Evolutionary conservation across 495 filamentous ascomycete species (phyloP).

Genomic region (Xylaria palmicola): DNA sequence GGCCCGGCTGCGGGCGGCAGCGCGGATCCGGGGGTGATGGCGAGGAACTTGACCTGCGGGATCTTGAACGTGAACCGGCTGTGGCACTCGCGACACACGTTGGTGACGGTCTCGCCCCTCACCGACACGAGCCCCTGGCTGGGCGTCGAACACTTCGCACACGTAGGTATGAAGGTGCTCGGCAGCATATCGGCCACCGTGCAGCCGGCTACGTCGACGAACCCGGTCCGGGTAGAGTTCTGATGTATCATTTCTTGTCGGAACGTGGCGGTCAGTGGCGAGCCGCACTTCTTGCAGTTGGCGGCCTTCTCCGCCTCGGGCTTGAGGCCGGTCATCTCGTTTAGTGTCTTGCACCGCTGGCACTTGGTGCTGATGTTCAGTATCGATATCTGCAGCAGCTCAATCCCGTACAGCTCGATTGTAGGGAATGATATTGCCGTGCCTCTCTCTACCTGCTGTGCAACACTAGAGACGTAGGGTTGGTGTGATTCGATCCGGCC

Average conservation of each 20-base stretch:
- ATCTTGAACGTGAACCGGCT: conserved; percentile 80
- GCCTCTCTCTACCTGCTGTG: conserved; percentile 55
- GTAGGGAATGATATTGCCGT: conserved; percentile 80
- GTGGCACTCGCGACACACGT: conserved; percentile 81
- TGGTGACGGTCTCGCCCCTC: conserved; percentile 71
- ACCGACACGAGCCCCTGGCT: conserved; percentile 69
- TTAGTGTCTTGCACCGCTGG: conserved; percentile 74
- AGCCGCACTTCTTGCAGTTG: conserved; percentile 77
- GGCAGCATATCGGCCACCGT: conserved; percentile 77
- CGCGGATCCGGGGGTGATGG: conserved; percentile 57
- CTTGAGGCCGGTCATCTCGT: conserved; percentile 68
- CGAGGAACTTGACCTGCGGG: conserved; percentile 77
- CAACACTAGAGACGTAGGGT: conserved; percentile 40
- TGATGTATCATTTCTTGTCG: conserved; percentile 74
- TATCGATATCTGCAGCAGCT: conserved; percentile 69
- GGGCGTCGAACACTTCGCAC: conserved; percentile 72
- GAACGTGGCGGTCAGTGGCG: conserved; percentile 64
- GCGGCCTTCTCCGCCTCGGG: conserved; percentile 38
- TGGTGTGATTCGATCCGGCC: conserved; percentile 39
- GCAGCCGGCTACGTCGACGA: conserved; percentile 79
- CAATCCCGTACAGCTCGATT: conserved; percentile 77
- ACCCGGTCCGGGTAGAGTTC: conserved; percentile 74
- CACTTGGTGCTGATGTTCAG: conserved; percentile 79
- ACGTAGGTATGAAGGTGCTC: conserved; percentile 81
- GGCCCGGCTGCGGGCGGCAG: conserved; percentile 43